Conservation (phyloP, 2,329 filamentous ascomycete genomes). For the Intubia oerlemansii region DNA sequence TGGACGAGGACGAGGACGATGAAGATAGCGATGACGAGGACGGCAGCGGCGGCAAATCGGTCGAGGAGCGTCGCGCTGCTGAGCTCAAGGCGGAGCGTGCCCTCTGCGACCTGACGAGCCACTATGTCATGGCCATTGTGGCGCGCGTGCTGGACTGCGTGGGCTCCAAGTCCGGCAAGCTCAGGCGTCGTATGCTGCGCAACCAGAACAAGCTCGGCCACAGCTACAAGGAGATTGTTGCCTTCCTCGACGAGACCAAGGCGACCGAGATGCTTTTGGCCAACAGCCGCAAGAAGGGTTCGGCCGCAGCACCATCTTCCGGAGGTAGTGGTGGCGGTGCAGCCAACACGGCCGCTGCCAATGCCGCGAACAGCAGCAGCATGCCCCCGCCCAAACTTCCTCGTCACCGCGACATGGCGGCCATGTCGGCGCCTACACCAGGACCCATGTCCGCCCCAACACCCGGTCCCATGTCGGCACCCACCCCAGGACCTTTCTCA, state of each 20-base stretch:
- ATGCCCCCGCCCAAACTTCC: too few relatives aligned
- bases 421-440: too few relatives aligned
- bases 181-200: conserved; percentile 50
- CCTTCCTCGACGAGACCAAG: conserved; percentile 54
- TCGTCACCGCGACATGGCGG: too few relatives aligned
- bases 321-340: conserved; percentile 5
- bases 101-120: conserved; percentile 68
- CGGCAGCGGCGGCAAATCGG: conserved; percentile 18
- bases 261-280: conserved; percentile 20
- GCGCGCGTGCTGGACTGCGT: conserved; percentile 51
- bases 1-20: conserved; percentile 33
- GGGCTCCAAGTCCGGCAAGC: conserved; percentile 35
- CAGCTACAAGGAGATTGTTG: conserved; percentile 70
- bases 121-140: conserved; percentile 61
- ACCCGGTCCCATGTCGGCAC: too few relatives aligned
- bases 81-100: conserved; percentile 64
- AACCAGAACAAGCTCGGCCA: conserved; percentile 64
- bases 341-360: too few relatives aligned
- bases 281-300: conserved; percentile 18
- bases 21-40: conserved; percentile 46
- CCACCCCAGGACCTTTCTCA: too few relatives aligned
- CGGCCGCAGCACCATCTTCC: too few relatives aligned
- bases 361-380: too few relatives aligned
- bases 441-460: too few relatives aligned
- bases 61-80: conserved; percentile 37